phyloP scores from a whole-genome alignment of 495 filamentous ascomycete genomes.

The Cudoniella acicularis region DNA sequence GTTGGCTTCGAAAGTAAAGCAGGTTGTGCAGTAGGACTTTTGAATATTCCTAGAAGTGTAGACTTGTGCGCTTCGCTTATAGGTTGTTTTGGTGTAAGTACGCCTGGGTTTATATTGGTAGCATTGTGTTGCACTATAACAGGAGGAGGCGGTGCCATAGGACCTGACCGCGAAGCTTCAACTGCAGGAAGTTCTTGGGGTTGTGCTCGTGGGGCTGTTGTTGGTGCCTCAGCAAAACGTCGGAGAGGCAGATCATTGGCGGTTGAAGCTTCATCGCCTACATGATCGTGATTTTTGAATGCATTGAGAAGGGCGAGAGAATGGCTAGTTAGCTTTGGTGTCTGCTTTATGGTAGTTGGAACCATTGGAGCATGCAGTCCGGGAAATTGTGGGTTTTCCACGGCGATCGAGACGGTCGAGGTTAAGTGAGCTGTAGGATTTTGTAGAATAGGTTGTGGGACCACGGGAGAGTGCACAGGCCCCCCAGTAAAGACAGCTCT shows the following conservation, averaged over 20 bases:
- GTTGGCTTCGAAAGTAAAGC: constrained; percentile 11
- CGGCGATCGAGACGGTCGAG: neutral
- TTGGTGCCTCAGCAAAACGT: constrained; percentile 7
- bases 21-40: constrained; percentile 27
- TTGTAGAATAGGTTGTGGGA: constrained; percentile 42
- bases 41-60: constrained; percentile 46
- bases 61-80: constrained; percentile 42
- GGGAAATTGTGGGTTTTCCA: constrained; percentile 38
- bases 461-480: constrained; percentile 19
- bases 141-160: constrained; percentile 11
- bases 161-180: constrained; percentile 11
- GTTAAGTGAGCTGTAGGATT: constrained; percentile 22
- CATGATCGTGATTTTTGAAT: constrained; percentile 46
- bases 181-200: constrained; percentile 19
- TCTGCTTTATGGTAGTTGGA: constrained; percentile 40
- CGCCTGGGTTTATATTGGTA: constrained; percentile 16
- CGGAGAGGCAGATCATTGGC: constrained; percentile 9
- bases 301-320: constrained; percentile 59
- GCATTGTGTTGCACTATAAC: constrained; percentile 8
- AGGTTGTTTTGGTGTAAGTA: constrained; percentile 13
- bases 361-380: constrained; percentile 48
- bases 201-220: constrained; percentile 5
- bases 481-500: constrained; percentile 27
- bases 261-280: neutral
- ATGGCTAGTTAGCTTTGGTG: constrained; percentile 58